Conservation (phyloP, 768 basidiomycete species). For the Sporobolomyces phaffii region DNA sequence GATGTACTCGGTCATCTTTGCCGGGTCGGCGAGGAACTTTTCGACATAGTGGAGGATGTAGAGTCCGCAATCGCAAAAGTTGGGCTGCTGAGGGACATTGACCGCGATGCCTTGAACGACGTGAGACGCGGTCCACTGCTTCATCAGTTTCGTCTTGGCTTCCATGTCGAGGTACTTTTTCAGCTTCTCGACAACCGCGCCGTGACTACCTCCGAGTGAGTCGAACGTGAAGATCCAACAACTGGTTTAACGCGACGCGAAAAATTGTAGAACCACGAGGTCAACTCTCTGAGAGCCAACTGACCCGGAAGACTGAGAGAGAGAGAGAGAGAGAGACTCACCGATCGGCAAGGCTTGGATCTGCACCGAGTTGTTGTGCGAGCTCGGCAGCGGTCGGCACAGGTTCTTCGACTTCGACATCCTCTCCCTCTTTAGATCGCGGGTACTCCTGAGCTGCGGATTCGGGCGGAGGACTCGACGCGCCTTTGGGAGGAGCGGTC, state of each 20-base stretch:
- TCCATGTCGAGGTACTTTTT: constrained; percentile 65
- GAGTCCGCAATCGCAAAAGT: constrained; percentile 86
- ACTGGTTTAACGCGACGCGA: too few relatives aligned
- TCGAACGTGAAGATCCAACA: constrained; percentile 83
- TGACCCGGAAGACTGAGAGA: neutral
- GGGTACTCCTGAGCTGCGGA: too few relatives aligned
- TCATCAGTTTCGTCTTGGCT: constrained; percentile 54
- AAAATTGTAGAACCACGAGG: too few relatives aligned
- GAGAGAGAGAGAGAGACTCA: neutral
- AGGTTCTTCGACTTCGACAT: neutral
- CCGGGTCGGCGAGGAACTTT: constrained; percentile 65
- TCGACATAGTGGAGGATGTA: constrained; percentile 82
- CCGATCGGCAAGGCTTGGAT: neutral
- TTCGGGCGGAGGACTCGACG: neutral
- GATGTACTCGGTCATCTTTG: constrained; percentile 7
- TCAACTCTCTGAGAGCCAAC: neutral
- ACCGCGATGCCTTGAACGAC: constrained; percentile 45
- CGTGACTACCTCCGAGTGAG: constrained; percentile 72
- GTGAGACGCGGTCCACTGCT: constrained; percentile 16
- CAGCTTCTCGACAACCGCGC: constrained; percentile 59
- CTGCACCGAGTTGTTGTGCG: neutral
- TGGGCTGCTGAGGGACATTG: constrained; percentile 72
- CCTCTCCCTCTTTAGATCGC: neutral
- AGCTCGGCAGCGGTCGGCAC: neutral
- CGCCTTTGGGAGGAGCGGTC: constrained; percentile 8